Base-by-base conservation (phyloP, 129 eudicot genomes). In the Calendula officinalis region DNA sequence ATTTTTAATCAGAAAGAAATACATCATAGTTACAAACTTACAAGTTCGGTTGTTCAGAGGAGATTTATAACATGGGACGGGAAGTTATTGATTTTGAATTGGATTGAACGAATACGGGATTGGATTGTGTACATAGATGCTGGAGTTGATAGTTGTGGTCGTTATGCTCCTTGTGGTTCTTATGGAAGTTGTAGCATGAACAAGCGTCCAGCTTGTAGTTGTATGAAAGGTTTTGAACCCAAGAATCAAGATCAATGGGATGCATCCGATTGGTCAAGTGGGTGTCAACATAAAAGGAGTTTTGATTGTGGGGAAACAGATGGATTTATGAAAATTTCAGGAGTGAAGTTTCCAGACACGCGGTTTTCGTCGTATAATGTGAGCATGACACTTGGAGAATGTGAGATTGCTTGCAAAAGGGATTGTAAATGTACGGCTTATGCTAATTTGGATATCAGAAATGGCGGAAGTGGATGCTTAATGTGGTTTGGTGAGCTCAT, bases 391-490 rank as follows among this genome's bases (percentile, higher is more conserved):
- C 66, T 60, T 30, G 74, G 0, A 61, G 76, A 76, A 15, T 76
- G 81, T 49, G 22, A 34, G 35, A 38, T 5, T 8, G 45, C 17
- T 7, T 76, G 73, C 65, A 33, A 32, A 15, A 68, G 36, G 54
- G 40, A 68, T 27, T 68, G 72, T 51, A 6, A 27, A 5, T 79
- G 80, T 68, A 62, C 60, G n/a, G 83, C 71, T 46, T 78, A 72
- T 42, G 34, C 64, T 3, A 52, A 61, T 46, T 16, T 67, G 6
- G 67, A 74, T 44, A 65, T 69, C 2, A 60, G 69, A 3, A 62
- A 61, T 3, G 56, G 62, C 1, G 81, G 84, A 4, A 76, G 69
- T 43, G 88, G 88, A 33, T 83, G 88, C 15, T 52, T 41, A 53
- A 30, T 67, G 32, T 67, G 72, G 72, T 56, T 68, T 56, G 45